Evolutionary conservation across 345 rosid genomes (phyloP).

Genomic region (sweet orange (Citrus sinensis)): DVS_A1.0 CM039166.1:17191501-17192000

Average conservation of each 20-base stretch:
- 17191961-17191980: neutral
- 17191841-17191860: neutral
- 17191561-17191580: conserved; percentile 77
- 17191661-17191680: conserved; percentile 88
- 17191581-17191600: conserved; percentile 98
- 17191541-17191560: conserved; percentile 88
- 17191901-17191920: neutral
- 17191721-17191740: conserved; percentile 97
- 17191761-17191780: neutral
- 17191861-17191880: neutral
- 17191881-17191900: neutral
- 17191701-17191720: conserved; percentile 89
- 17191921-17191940: neutral
- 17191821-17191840: neutral
- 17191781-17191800: neutral
- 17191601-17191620: conserved; percentile 83
- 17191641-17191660: conserved; percentile 98
- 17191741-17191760: conserved; percentile 60
- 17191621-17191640: conserved; percentile 83
- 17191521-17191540: conserved; percentile 98
- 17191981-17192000: neutral
- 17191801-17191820: neutral
- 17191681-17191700: conserved; percentile 75
- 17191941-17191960: neutral
- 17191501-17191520: conserved; percentile 81